Percentiles rank a stretch among this genome's conserved stretches.
Evolutionary conservation across 2,329 filamentous ascomycete species (phyloP).

Genomic region (Pestalotiopsis fici): DNA sequence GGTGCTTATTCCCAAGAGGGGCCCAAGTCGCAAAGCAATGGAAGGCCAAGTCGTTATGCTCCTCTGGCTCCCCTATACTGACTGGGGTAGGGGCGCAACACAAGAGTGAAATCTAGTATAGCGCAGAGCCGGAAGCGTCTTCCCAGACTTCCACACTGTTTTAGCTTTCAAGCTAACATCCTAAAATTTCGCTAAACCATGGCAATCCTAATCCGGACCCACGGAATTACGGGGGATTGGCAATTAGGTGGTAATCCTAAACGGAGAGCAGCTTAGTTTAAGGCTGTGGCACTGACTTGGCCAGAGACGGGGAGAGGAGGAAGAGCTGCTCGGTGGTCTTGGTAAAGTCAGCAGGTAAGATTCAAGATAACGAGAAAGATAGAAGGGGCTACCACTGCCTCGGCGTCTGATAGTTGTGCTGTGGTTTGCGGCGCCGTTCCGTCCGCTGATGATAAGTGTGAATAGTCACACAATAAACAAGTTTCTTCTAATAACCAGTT

Average conservation of each 20-base stretch:
- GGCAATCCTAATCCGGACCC: neutral
- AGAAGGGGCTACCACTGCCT: neutral
- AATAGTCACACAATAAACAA: too few relatives aligned
- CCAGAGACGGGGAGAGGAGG: neutral
- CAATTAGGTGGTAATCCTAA: neutral
- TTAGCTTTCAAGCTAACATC: neutral
- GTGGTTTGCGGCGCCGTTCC: neutral
- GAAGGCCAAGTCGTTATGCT: too few relatives aligned
- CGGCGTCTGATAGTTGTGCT: neutral
- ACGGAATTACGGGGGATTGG: neutral
- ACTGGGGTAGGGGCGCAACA: too few relatives aligned
- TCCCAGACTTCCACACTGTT: neutral
- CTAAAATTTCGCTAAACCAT: neutral
- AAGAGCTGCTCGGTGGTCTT: neutral
- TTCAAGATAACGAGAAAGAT: neutral
- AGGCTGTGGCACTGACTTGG: neutral
- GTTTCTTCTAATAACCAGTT: too few relatives aligned
- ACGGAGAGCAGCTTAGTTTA: neutral
- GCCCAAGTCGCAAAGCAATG: too few relatives aligned
- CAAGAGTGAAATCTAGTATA: neutral
- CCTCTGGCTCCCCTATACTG: too few relatives aligned
- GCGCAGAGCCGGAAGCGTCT: neutral
- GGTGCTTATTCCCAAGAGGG: neutral
- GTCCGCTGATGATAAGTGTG: neutral
- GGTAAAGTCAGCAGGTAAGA: neutral